Conservation (phyloP, 148 eudicot species). For the Gaultheria prostrata region DNA sequence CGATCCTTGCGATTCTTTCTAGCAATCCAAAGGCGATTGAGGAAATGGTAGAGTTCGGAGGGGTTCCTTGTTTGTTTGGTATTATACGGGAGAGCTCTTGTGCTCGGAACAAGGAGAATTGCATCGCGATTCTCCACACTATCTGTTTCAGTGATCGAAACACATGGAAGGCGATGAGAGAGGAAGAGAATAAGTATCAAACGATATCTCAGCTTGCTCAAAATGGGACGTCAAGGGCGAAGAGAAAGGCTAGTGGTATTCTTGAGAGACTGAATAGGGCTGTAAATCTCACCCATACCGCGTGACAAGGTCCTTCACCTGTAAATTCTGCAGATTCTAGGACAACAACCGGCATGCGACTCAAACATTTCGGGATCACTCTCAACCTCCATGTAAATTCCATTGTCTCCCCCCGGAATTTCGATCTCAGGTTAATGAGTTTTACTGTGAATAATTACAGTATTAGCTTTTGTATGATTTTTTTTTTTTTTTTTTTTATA, state of each 20-base stretch:
- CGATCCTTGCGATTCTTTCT: slow-evolving; percentile 86
- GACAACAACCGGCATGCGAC: too few relatives aligned
- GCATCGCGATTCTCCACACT: slow-evolving; percentile 61
- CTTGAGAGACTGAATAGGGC: slow-evolving; percentile 71
- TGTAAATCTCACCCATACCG: slow-evolving; percentile 64
- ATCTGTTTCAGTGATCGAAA: slow-evolving; percentile 63
- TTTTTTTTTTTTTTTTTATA: not conserved
- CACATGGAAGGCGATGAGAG: slow-evolving; percentile 69
- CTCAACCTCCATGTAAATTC: slow-evolving; percentile 21
- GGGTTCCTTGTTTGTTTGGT: slow-evolving; percentile 52
- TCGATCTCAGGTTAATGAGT: slow-evolving; percentile 6
- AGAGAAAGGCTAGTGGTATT: slow-evolving; percentile 84
- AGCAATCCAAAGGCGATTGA: slow-evolving; percentile 67
- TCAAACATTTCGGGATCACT: slow-evolving; percentile 7
- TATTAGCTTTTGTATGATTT: slow-evolving; percentile 2
- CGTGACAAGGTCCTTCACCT: slow-evolving; percentile 33
- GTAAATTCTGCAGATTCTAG: slow-evolving; percentile 37
- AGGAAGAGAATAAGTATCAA: slow-evolving; percentile 56
- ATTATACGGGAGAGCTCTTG: slow-evolving; percentile 61
- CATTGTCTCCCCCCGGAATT: not conserved
- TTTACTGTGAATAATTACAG: slow-evolving; percentile 28
- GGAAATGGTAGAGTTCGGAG: slow-evolving; percentile 71
- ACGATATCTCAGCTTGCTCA: slow-evolving; percentile 72
- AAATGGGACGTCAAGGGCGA: slow-evolving; percentile 90
- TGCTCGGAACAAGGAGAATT: slow-evolving; percentile 79